Percentiles rank a stretch among this genome's conserved stretches.
These are phyloP conservation scores for Globisporangium barbulae DNA, from an alignment of 352 stramenopile species.

Conservation along the genomic window DNA sequence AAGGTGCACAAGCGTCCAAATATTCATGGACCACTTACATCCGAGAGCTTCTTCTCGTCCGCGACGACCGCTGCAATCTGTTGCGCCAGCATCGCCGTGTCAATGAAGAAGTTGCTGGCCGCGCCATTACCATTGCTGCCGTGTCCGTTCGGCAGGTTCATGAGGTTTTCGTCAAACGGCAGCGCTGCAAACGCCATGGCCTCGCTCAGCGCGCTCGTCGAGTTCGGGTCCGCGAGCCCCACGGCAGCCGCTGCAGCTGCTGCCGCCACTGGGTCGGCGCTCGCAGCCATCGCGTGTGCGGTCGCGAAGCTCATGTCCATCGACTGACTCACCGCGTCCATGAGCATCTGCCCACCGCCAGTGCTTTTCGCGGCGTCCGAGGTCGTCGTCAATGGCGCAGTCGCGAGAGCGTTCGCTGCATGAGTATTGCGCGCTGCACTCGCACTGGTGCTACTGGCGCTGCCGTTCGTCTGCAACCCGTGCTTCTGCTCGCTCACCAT, in stretches of 20 bases:
- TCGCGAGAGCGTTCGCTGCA: slow-evolving; percentile 10
- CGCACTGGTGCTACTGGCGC: neutral
- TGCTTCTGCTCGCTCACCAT: slow-evolving; percentile 41
- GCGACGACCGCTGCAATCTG: slow-evolving; percentile 65
- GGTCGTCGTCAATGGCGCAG: slow-evolving; percentile 2
- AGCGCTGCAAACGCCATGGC: slow-evolving; percentile 26
- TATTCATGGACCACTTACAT: slow-evolving; percentile 29
- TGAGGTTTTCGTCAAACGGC: slow-evolving; percentile 58
- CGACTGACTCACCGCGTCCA: slow-evolving; percentile 6
- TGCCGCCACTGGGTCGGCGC: slow-evolving; percentile 12
- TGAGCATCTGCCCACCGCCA: neutral
- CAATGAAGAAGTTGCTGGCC: slow-evolving; percentile 55
- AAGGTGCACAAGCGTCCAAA: neutral
- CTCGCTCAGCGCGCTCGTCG: slow-evolving; percentile 5
- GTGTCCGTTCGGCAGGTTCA: slow-evolving; percentile 19
- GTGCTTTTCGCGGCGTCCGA: neutral
- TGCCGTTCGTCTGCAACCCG: slow-evolving; percentile 10
- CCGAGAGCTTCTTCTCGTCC: slow-evolving; percentile 78
- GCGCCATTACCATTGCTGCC: slow-evolving; percentile 11
- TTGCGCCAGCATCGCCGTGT: slow-evolving; percentile 45
- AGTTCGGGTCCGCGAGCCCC: slow-evolving; percentile 18
- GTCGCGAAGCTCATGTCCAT: slow-evolving; percentile 14
- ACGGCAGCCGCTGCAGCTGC: slow-evolving; percentile 15
- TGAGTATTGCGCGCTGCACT: slow-evolving; percentile 1
- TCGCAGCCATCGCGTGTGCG: slow-evolving; percentile 14